A percentile compares a stretch with the other conserved stretches of the same genome.
These are phyloP conservation scores for Aspergillus coremiiformis DNA, from an alignment of 495 filamentous ascomycete species.

Conservation along the genomic window DNA sequence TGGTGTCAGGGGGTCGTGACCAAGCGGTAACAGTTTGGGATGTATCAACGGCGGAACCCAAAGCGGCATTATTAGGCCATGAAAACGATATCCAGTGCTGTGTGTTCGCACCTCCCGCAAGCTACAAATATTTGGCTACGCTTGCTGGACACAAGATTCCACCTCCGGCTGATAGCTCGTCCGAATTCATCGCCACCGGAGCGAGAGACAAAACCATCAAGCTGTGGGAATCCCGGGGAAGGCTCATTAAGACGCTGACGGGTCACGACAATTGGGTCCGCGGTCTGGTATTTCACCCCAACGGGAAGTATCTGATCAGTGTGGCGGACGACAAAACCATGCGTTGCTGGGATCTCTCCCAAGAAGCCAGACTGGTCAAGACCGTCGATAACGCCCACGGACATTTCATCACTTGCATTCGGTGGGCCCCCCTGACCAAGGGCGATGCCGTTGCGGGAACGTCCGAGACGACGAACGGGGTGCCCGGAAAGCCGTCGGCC, in stretches of 20 bases:
- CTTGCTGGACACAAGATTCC: constrained; percentile 84
- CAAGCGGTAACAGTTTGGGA: constrained; percentile 83
- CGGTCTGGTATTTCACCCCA: constrained; percentile 81
- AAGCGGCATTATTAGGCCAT: constrained; percentile 77
- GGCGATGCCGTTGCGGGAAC: constrained; percentile 25
- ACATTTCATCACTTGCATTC: constrained; percentile 79
- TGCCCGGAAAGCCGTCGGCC: no score
- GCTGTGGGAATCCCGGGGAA: constrained; percentile 83
- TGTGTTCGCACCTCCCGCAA: no score
- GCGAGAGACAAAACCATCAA: constrained; percentile 86
- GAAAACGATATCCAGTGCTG: constrained; percentile 89
- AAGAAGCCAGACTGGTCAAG: constrained; percentile 87
- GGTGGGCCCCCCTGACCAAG: constrained; percentile 81
- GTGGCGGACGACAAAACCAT: constrained; percentile 87
- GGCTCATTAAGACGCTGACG: constrained; percentile 74
- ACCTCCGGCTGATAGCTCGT: constrained; percentile 62
- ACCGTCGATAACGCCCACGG: constrained; percentile 67
- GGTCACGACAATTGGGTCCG: constrained; percentile 98
- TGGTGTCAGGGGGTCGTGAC: constrained; percentile 78
- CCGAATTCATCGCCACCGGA: constrained; percentile 85
- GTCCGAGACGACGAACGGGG: neutral
- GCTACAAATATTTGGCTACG: no score
- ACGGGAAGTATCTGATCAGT: constrained; percentile 84
- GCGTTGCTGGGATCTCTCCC: constrained; percentile 88
- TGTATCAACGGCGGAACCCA: constrained; percentile 55